Evolutionary conservation across 768 basidiomycete species (phyloP).

Genomic region (Boletus subcaerulescens): DNA sequence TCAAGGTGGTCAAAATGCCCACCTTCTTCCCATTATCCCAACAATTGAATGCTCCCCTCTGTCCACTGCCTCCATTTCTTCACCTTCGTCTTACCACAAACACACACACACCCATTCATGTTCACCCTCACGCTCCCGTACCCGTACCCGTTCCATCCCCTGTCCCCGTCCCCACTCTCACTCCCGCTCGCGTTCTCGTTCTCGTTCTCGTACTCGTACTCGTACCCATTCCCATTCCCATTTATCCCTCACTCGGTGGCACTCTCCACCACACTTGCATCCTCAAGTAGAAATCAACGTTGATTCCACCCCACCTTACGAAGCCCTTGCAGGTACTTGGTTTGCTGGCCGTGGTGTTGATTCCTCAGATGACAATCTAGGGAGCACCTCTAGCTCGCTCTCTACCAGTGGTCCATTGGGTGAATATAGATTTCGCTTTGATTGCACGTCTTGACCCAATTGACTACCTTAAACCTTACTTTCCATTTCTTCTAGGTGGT

Average conservation of each 20-base stretch:
- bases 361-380: conserved; percentile 25
- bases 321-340: conserved; percentile 47
- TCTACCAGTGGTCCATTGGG: conserved; percentile 7
- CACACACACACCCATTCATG: not conserved
- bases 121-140: no score
- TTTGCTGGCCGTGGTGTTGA: conserved; percentile 23
- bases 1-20: not conserved
- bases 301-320: conserved; percentile 40
- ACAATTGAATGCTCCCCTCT: conserved; percentile 31
- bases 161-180: no score
- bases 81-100: conserved; percentile 22
- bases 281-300: conserved; percentile 30
- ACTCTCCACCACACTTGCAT: conserved; percentile 15
- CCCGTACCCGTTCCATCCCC: no score
- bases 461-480: no score
- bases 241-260: conserved; percentile 18
- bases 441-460: not conserved
- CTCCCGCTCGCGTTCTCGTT: conserved; percentile 1
- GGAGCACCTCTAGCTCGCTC: conserved; percentile 15
- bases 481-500: not conserved
- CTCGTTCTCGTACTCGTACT: conserved; percentile 5
- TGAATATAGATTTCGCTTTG: not conserved
- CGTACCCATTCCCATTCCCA: conserved; percentile 16
- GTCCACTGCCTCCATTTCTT: conserved; percentile 12
- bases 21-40: conserved; percentile 32